Percentiles rank a stretch among this genome's conserved stretches.
Conservation (phyloP, 805 yeast species). For the Dipodascopsis uninucleata region DNA sequence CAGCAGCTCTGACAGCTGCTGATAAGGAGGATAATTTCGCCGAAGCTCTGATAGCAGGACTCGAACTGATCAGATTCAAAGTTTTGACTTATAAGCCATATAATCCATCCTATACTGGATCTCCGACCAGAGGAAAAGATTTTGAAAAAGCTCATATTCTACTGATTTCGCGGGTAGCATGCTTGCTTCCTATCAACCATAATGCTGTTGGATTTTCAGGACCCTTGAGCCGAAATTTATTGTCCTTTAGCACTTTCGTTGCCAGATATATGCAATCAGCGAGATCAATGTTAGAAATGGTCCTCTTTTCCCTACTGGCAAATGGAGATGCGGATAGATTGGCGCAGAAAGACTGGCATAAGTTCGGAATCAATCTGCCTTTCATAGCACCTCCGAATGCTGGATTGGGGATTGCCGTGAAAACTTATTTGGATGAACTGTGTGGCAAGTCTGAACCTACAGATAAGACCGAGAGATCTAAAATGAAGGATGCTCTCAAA, state of each 20-base stretch:
- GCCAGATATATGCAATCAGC: constrained; percentile 49
- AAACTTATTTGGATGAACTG: constrained; percentile 48
- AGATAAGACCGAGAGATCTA: constrained; percentile 12
- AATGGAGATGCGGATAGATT: constrained; percentile 59
- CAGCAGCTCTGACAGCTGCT: constrained; percentile 45
- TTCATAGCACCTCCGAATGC: constrained; percentile 61
- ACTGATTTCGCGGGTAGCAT: constrained; percentile 48
- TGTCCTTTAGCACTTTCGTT: constrained; percentile 64
- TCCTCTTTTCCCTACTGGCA: constrained; percentile 48
- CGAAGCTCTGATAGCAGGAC: constrained; percentile 30
- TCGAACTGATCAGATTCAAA: constrained; percentile 30
- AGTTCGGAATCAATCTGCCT: constrained; percentile 52
- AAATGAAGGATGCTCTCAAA: constrained; percentile 21
- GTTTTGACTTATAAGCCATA: constrained; percentile 34
- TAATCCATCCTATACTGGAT: constrained; percentile 37
- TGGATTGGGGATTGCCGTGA: constrained; percentile 57
- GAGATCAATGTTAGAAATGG: constrained; percentile 54
- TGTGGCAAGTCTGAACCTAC: constrained; percentile 21
- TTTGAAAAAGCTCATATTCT: constrained; percentile 38
- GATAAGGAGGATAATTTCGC: constrained; percentile 34
- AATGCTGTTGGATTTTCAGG: constrained; percentile 58
- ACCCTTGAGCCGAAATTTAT: constrained; percentile 62
- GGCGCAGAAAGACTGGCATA: constrained; percentile 53
- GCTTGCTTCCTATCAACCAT: constrained; percentile 48
- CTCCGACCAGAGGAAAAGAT: constrained; percentile 35